Percentiles rank a stretch among this genome's conserved stretches.
Evolutionary conservation across 2,329 filamentous ascomycete species (phyloP).

Genomic region (Fusarium multiceps): DNA sequence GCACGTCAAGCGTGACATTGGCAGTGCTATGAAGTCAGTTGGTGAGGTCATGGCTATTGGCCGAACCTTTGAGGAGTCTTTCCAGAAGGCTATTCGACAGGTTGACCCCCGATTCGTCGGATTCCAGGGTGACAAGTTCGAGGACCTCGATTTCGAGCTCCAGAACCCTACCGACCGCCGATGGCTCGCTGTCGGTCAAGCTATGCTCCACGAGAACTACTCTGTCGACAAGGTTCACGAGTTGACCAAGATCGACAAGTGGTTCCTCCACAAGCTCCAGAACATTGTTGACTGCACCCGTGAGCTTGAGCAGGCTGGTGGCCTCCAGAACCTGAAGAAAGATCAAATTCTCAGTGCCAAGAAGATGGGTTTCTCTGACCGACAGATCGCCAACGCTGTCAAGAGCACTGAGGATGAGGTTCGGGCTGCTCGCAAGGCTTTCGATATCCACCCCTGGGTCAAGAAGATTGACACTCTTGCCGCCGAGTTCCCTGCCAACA

Average conservation of each 20-base stretch:
- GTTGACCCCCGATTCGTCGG: conserved; percentile 93
- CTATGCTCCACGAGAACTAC: conserved; percentile 97
- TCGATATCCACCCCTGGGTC: conserved; percentile 93
- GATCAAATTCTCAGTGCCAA: conserved; percentile 91
- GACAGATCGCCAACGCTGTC: conserved; percentile 89
- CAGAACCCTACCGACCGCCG: conserved; percentile 94
- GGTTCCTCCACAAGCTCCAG: conserved; percentile 98
- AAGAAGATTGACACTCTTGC: conserved; percentile 99
- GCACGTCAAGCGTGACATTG: conserved; percentile 97
- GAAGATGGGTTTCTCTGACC: conserved; percentile 97
- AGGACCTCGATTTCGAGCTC: conserved; percentile 89
- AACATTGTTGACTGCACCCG: conserved; percentile 93
- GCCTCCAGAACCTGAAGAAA: conserved; percentile 85
- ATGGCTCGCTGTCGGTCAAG: conserved; percentile 97
- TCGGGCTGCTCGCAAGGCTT: conserved; percentile 82
- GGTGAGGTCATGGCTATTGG: conserved; percentile 99
- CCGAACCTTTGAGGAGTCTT: conserved; percentile 97
- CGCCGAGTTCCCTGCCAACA: conserved; percentile 94
- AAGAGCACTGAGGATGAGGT: conserved; percentile 90
- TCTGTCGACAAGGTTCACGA: conserved; percentile 92
- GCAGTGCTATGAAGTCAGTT: conserved; percentile 98
- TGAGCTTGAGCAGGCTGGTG: conserved; percentile 86
- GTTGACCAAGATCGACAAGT: conserved; percentile 98
- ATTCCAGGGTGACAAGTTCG: conserved; percentile 95
- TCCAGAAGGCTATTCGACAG: conserved; percentile 98